Evolutionary conservation across 2,329 filamentous ascomycete species (phyloP), one percentile per base, ranked within the genome.

Genomic region (Lachnellula arida): DNA sequence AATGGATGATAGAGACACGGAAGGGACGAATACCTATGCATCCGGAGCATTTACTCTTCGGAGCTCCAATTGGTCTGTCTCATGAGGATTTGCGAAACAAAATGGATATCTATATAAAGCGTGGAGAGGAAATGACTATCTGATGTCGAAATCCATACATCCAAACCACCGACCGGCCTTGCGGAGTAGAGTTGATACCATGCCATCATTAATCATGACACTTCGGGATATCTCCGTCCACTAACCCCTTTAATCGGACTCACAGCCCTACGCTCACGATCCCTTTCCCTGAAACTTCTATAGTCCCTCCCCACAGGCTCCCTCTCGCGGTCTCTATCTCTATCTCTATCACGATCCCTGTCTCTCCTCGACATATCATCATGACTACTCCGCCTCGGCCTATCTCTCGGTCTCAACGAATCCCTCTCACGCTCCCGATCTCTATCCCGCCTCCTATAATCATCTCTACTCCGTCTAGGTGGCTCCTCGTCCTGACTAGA

Each of bases 211-310:
- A 53, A 25, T 42, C 23, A 53, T 56, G 54, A 46, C 28, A 32
- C 28, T 32, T 46, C 50, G n/a, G 67, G 63, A 57, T 68, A 68
- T 49, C 60, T 63, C 55, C 67, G 64, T 49, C 67, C 67, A 60
- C 67, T 65, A 6, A 65, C 66, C 2, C 65, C 66, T 37, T 64
- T 60, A n/a, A 66, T 44, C 3, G 64, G 65, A 59, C 63, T 65
- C 11, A 46, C 49, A 52, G 47, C 48, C 23, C 62, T 60, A 43
- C 61, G 61, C 17, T 62, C 62, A 25, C 56, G 44, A 44, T 63
- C 55, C 11, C 56, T 55, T 15, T 63, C 63, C 39, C 56, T 54
- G 28, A 54, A 52, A n/a, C 54, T 55, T 22, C 57, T 54, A 42
- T 17, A 43, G 37, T 42, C 55, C 49, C 49, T 52, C 46, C 40